Conservation (phyloP, 2,329 filamentous ascomycete species). For the Stachybotrys chlorohalonatus region DNA sequence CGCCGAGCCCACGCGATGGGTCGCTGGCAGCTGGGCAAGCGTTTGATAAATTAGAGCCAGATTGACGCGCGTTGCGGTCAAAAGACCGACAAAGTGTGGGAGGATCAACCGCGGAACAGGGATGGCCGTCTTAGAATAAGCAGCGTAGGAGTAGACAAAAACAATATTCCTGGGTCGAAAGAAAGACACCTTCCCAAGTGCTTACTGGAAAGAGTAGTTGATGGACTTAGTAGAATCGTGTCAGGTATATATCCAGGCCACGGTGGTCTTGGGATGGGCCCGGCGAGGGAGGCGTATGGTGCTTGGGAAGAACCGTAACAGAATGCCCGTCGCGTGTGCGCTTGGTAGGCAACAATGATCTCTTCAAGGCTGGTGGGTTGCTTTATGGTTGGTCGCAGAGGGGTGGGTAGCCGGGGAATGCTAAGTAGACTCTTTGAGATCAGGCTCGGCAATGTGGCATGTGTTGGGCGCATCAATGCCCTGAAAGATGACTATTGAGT, state of each 20-base stretch:
- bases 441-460: slow-evolving; percentile 15
- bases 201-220: no score
- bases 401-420: slow-evolving; percentile 18
- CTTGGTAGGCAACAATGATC: not conserved
- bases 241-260: no score
- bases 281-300: no score
- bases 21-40: slow-evolving; percentile 36
- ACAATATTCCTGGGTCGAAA: no score
- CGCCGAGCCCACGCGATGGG: slow-evolving; percentile 54
- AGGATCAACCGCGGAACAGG: not conserved
- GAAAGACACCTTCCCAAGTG: no score
- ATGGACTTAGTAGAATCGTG: no score
- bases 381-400: slow-evolving; percentile 13
- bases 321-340: no score
- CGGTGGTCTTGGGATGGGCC: no score
- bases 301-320: no score
- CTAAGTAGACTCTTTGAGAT: slow-evolving; percentile 17
- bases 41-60: slow-evolving; percentile 50
- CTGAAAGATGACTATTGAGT: slow-evolving; percentile 4
- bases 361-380: slow-evolving; percentile 2
- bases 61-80: slow-evolving; percentile 37
- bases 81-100: slow-evolving; percentile 12
- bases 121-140: not conserved
- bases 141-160: no score
- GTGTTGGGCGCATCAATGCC: slow-evolving; percentile 19